phyloP scores from a whole-genome alignment of 495 filamentous ascomycete species.

The Aspergillus cavernicola region DNA sequence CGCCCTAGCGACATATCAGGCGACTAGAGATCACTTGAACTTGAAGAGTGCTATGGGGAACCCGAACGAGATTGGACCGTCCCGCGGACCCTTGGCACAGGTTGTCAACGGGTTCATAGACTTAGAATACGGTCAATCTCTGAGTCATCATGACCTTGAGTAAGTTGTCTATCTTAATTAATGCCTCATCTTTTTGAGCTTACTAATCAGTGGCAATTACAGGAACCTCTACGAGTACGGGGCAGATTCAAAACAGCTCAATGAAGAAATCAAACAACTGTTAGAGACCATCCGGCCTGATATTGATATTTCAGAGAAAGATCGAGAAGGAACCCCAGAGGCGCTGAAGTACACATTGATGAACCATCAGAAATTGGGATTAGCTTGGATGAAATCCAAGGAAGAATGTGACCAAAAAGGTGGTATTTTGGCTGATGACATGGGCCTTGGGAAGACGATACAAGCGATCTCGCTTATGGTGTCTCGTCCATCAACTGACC shows the following conservation, averaged over 20 bases:
- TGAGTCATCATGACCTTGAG: conserved; percentile 2
- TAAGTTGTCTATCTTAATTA: background rate
- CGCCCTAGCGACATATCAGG: conserved; percentile 24
- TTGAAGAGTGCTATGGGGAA: conserved; percentile 1
- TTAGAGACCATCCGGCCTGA: conserved; percentile 74
- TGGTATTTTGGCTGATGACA: conserved; percentile 85
- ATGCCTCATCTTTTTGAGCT: too few species aligned
- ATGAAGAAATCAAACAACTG: conserved; percentile 63
- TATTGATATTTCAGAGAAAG: conserved; percentile 59
- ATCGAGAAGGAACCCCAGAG: conserved; percentile 69
- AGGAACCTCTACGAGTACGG: conserved; percentile 23
- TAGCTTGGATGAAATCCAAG: conserved; percentile 79
- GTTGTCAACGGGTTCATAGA: background rate
- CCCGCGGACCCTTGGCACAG: background rate
- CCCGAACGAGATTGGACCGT: background rate
- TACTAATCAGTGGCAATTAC: conserved; percentile 8
- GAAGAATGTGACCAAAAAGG: conserved; percentile 76
- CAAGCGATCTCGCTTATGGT: conserved; percentile 82
- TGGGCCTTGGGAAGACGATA: conserved; percentile 96
- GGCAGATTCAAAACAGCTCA: conserved; percentile 55
- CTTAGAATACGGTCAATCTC: background rate
- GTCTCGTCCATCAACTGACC: conserved; percentile 59
- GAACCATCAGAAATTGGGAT: conserved; percentile 78
- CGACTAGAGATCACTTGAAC: too few species aligned
- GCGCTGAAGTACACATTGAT: conserved; percentile 68